A percentile compares a stretch with the other conserved stretches of the same genome.
Conservation (phyloP, 169 alveolate genomes). For the Blepharisma undulans region DNA sequence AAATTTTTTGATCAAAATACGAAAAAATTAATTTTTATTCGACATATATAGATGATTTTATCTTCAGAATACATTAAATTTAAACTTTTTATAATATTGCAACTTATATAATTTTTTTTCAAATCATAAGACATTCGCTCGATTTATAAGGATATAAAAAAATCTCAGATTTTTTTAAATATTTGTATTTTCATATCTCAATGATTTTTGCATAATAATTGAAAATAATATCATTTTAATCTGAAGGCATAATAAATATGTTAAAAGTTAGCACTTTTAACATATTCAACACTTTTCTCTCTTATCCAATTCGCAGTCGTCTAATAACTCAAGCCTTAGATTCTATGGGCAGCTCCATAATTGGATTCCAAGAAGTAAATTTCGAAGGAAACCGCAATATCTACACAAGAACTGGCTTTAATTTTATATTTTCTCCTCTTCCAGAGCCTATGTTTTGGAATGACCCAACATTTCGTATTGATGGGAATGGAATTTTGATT, state of each 20-base stretch:
- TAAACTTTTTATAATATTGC: too few relatives aligned
- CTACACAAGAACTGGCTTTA: not conserved
- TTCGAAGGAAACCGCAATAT: not conserved
- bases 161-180: too few relatives aligned
- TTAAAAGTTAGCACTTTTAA: not conserved
- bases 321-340: not conserved
- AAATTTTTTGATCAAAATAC: too few relatives aligned
- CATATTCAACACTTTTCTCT: not conserved
- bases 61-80: too few relatives aligned
- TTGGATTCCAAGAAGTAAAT: slow-evolving; percentile 19
- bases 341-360: not conserved
- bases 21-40: too few relatives aligned
- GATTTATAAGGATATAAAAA: too few relatives aligned
- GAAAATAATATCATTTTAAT: not conserved
- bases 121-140: too few relatives aligned
- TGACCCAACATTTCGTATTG: not conserved
- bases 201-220: too few relatives aligned
- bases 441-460: slow-evolving; percentile 10
- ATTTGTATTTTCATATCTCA: too few relatives aligned
- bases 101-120: too few relatives aligned
- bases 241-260: not conserved
- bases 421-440: not conserved
- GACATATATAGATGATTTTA: too few relatives aligned
- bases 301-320: not conserved
- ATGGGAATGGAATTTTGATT: slow-evolving; percentile 33